These are phyloP conservation scores for Gloeostereum incarnatum DNA, from an alignment of 768 basidiomycete species.

Conservation along the genomic window DNA sequence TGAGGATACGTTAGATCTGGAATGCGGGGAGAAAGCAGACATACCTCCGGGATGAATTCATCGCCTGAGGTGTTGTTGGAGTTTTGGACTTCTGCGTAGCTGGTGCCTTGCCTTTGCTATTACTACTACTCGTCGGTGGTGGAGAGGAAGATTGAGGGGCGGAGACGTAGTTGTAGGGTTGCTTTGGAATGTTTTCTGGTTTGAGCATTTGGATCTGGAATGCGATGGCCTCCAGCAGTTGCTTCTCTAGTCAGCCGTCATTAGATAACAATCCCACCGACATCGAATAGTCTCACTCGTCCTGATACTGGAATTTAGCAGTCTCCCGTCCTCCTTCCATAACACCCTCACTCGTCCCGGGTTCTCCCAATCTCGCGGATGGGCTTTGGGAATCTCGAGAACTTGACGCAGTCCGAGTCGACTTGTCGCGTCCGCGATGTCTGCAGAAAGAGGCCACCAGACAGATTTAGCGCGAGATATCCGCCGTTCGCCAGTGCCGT, in stretches of 20 bases:
- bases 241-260: constrained; percentile 50
- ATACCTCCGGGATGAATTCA: neutral
- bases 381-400: constrained; percentile 84
- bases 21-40: constrained; percentile 3
- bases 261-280: neutral
- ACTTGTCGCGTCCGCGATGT: constrained; percentile 79
- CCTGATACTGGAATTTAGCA: constrained; percentile 60
- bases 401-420: constrained; percentile 71
- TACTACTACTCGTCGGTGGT: constrained; percentile 11
- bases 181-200: constrained; percentile 58
- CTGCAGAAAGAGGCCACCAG: constrained; percentile 94
- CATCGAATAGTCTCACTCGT: constrained; percentile 47
- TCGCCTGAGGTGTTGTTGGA: constrained; percentile 18
- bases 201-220: constrained; percentile 65
- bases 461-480: constrained; percentile 70
- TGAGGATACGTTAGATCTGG: constrained; percentile 11
- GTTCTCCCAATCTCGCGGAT: constrained; percentile 98
- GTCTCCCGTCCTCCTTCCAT: constrained; percentile 73
- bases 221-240: constrained; percentile 66
- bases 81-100: constrained; percentile 35
- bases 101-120: constrained; percentile 41
- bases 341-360: constrained; percentile 91
- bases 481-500: constrained; percentile 74
- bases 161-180: constrained; percentile 38
- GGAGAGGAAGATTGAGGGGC: no score